Evolutionary conservation across 2,329 filamentous ascomycete genomes (phyloP).

Genomic region (Plectosphaerella plurivora): DNA sequence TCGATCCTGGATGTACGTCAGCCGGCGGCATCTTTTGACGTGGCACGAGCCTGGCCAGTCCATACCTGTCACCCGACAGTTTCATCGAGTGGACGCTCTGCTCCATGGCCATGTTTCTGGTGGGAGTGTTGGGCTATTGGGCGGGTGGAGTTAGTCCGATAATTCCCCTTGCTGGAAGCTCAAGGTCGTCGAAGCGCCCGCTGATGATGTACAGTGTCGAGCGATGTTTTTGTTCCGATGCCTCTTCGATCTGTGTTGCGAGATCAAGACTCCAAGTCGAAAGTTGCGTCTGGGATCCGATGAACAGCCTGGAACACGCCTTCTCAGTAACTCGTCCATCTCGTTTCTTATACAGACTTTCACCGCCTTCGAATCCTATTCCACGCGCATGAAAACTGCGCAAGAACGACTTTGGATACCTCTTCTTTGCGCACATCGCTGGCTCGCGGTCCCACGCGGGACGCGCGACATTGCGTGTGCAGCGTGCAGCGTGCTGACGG

Average conservation of each 20-base stretch:
- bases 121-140: not conserved
- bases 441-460: not conserved
- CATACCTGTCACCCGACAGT: conserved; percentile 12
- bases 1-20: conserved; percentile 1
- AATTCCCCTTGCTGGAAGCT: not conserved
- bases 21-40: conserved; percentile 5
- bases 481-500: not conserved
- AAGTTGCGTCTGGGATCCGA: no score
- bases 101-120: not conserved
- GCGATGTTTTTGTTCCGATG: no score
- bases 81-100: not conserved
- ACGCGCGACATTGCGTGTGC: conserved; percentile 1
- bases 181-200: no score
- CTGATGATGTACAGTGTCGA: no score
- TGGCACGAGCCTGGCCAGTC: conserved; percentile 5
- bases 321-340: no score
- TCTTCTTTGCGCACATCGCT: not conserved
- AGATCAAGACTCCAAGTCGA: no score
- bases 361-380: no score
- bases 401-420: not conserved
- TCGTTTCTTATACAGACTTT: no score
- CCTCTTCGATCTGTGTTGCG: no score
- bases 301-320: no score
- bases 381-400: not conserved
- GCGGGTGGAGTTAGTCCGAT: not conserved